Percentiles rank a stretch among this genome's conserved stretches.
Evolutionary conservation across 176 grass and related monocot species (phyloP).

Genomic region (Triticum monococcum): DNA sequence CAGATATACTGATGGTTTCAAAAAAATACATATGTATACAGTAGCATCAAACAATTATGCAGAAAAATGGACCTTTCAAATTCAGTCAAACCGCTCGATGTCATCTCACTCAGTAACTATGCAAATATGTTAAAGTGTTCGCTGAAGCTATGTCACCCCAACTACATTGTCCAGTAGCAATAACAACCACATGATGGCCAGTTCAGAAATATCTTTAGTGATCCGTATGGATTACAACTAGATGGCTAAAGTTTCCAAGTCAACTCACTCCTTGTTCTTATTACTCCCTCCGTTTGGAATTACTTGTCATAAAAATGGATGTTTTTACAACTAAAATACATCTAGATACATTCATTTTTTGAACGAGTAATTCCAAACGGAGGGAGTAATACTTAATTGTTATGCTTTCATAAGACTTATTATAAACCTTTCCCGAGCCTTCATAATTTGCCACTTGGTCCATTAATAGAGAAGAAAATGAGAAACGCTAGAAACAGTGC

Average conservation of each 20-base stretch:
- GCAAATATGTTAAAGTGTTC: not conserved
- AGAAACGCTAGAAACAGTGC: no score
- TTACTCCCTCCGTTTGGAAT: no score
- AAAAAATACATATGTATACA: slow-evolving; percentile 39
- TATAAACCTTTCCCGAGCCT: no score
- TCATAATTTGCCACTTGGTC: no score
- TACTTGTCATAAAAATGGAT: no score
- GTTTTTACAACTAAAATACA: no score
- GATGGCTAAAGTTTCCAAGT: not conserved
- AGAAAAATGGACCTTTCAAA: slow-evolving; percentile 54
- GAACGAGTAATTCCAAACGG: no score
- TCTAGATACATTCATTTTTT: no score
- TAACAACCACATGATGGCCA: not conserved
- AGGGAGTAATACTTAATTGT: no score
- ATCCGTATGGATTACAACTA: not conserved
- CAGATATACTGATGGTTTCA: slow-evolving; percentile 59
- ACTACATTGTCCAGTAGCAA: not conserved
- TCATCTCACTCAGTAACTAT: slow-evolving; percentile 68
- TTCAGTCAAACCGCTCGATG: slow-evolving; percentile 70
- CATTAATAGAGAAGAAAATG: no score
- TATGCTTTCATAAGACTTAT: no score
- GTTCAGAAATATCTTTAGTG: not conserved
- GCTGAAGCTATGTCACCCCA: not conserved
- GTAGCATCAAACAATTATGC: slow-evolving; percentile 45
- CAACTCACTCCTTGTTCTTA: not conserved